These are phyloP conservation scores for Yamadazyma oceani DNA, from an alignment of 1,139 yeast species.

Conservation along the genomic window DNA sequence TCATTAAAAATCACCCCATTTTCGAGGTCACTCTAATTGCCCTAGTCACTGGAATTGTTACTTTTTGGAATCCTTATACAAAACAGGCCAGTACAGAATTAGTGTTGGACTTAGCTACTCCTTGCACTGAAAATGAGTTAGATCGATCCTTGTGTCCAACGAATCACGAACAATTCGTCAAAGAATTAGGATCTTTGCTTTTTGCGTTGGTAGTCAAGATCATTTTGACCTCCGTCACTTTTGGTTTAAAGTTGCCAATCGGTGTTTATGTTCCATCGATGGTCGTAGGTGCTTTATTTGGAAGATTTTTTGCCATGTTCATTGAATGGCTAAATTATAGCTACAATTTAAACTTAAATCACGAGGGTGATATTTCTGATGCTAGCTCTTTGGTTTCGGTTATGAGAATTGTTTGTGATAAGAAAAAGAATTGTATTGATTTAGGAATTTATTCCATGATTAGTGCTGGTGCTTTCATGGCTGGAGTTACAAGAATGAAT, in stretches of 20 bases:
- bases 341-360: slow-evolving; percentile 15
- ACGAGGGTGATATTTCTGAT: slow-evolving; percentile 6
- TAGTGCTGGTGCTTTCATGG: slow-evolving; percentile 69
- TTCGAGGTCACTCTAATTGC: slow-evolving; percentile 52
- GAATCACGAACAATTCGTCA: slow-evolving; percentile 25
- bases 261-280: slow-evolving; percentile 71
- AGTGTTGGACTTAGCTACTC: slow-evolving; percentile 52
- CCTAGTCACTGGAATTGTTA: slow-evolving; percentile 46
- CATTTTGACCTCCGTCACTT: slow-evolving; percentile 51
- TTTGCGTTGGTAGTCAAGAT: slow-evolving; percentile 50
- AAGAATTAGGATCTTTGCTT: slow-evolving; percentile 34
- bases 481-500: slow-evolving; percentile 68
- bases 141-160: slow-evolving; percentile 46
- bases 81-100: slow-evolving; percentile 56
- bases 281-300: slow-evolving; percentile 68
- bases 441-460: slow-evolving; percentile 67
- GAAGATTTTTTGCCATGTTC: slow-evolving; percentile 52
- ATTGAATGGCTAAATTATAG: slow-evolving; percentile 40
- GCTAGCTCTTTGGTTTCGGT: slow-evolving; percentile 15
- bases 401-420: slow-evolving; percentile 20
- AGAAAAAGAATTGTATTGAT: slow-evolving; percentile 35
- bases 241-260: slow-evolving; percentile 63
- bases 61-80: slow-evolving; percentile 55
- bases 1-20: slow-evolving; percentile 42
- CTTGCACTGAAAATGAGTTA: slow-evolving; percentile 34